Evolutionary conservation across 495 filamentous ascomycete genomes (phyloP).

Genomic region (Tetracladium marchalianum): DNA sequence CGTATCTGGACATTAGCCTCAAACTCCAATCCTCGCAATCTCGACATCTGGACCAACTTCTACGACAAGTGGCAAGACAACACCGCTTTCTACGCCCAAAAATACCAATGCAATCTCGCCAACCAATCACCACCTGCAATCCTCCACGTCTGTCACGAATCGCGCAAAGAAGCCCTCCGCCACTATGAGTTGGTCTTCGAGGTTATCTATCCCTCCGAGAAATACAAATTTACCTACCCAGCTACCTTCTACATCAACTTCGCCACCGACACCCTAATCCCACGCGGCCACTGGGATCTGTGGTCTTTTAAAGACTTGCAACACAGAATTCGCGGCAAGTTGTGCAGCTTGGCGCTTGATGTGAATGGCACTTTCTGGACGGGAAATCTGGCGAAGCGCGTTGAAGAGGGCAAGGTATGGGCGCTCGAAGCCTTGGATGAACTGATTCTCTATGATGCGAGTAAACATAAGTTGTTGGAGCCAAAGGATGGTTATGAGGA

Average conservation of each 20-base stretch:
- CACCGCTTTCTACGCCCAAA: not conserved
- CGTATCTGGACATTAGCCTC: conserved; percentile 2
- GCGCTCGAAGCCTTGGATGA: conserved; percentile 1
- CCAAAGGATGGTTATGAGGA: not conserved
- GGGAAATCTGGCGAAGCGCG: conserved; percentile 1
- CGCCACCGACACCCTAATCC: not conserved
- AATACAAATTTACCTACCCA: not conserved
- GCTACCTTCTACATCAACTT: conserved; percentile 8
- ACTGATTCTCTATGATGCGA: conserved; percentile 2
- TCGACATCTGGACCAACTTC: conserved; percentile 7
- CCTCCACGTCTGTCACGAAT: not conserved
- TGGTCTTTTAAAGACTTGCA: conserved; percentile 1
- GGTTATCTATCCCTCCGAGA: not conserved
- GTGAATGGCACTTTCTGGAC: not conserved
- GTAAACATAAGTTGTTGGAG: not conserved
- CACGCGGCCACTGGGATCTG: conserved; percentile 6
- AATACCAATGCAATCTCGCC: not conserved
- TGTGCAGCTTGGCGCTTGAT: conserved; percentile 1
- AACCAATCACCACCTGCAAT: not conserved
- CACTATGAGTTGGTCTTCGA: conserved; percentile 5
- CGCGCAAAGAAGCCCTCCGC: conserved; percentile 1
- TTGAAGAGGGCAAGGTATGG: not conserved
- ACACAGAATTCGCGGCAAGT: not conserved
- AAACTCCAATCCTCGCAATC: conserved; percentile 2
- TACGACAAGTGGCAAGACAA: too few species aligned